A percentile compares a stretch with the other conserved stretches of the same genome.
These are phyloP conservation scores for Ogataea degrootiae DNA, from an alignment of 805 yeast species.

Conservation along the genomic window DNA sequence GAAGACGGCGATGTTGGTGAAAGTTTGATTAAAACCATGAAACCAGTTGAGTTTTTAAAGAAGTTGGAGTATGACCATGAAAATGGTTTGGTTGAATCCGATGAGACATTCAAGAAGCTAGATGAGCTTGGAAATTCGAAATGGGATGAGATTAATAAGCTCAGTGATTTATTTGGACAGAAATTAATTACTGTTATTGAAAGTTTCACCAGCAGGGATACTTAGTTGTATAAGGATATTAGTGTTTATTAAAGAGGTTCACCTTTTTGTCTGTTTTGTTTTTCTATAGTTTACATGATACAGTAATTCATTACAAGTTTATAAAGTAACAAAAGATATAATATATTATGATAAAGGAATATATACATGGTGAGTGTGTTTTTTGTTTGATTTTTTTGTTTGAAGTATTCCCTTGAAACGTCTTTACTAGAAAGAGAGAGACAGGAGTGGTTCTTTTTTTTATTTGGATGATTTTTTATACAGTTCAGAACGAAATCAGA, in stretches of 20 bases:
- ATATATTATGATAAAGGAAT: not conserved
- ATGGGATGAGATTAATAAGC: constrained; percentile 13
- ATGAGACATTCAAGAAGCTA: constrained; percentile 12
- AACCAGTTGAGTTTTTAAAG: constrained; percentile 11
- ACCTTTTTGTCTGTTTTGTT: too few species aligned
- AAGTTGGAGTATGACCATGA: constrained; percentile 7
- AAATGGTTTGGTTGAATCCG: constrained; percentile 8
- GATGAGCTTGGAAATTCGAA: constrained; percentile 22
- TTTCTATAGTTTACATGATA: too few species aligned
- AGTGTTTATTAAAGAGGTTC: not conserved
- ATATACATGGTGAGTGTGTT: not conserved
- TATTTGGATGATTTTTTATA: too few species aligned
- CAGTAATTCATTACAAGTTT: too few species aligned
- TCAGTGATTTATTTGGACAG: constrained; percentile 15
- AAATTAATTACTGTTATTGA: constrained; percentile 6
- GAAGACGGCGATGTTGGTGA: constrained; percentile 8
- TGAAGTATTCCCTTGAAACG: not conserved
- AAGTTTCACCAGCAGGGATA: constrained; percentile 1
- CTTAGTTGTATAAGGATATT: not conserved
- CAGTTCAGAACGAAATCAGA: too few species aligned
- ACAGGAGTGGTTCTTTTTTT: not conserved
- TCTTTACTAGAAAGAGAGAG: not conserved
- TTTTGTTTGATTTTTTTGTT: not conserved
- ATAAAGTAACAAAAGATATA: not conserved
- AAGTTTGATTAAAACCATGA: constrained; percentile 4